Percentiles rank a stretch among this genome's conserved stretches.
Conservation (phyloP, 768 basidiomycete species). For the Trametes cinnabarina region DNA sequence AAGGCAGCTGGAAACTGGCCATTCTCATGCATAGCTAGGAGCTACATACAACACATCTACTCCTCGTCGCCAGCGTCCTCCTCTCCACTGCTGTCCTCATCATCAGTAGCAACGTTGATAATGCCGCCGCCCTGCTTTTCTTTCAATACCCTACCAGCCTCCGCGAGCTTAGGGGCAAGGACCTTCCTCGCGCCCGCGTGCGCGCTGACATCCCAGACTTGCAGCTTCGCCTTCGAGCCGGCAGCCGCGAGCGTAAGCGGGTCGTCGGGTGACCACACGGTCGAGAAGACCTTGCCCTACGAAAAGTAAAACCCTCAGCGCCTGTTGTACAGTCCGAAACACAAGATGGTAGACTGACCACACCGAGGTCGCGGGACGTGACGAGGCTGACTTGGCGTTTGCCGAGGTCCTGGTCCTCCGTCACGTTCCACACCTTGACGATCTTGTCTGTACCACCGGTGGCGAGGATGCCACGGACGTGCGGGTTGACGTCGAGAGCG, state of each 20-base stretch:
- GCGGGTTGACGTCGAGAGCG: constrained; percentile 86
- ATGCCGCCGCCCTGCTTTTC: constrained; percentile 68
- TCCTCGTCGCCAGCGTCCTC: constrained; percentile 32
- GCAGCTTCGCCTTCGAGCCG: constrained; percentile 90
- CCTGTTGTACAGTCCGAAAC: background rate
- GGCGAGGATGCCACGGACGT: constrained; percentile 84
- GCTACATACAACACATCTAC: background rate
- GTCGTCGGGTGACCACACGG: constrained; percentile 90
- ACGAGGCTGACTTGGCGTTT: constrained; percentile 82
- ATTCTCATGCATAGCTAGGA: too few species aligned
- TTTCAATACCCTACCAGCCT: constrained; percentile 65
- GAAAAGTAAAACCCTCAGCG: background rate
- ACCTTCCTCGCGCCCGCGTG: constrained; percentile 81
- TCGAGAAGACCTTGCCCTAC: constrained; percentile 95
- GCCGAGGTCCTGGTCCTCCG: constrained; percentile 55
- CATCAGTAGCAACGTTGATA: constrained; percentile 65
- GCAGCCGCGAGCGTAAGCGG: constrained; percentile 91
- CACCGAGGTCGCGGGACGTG: constrained; percentile 83
- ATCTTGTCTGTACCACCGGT: constrained; percentile 95
- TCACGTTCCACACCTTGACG: constrained; percentile 94
- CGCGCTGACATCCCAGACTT: constrained; percentile 92
- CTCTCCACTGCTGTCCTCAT: constrained; percentile 62
- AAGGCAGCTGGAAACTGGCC: too few species aligned
- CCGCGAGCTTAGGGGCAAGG: constrained; percentile 73
- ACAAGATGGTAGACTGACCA: constrained; percentile 51